Percentiles rank a stretch among this genome's conserved stretches.
Conservation (phyloP, 2,329 filamentous ascomycete genomes). For the Aureobasidium namibiae region DNA sequence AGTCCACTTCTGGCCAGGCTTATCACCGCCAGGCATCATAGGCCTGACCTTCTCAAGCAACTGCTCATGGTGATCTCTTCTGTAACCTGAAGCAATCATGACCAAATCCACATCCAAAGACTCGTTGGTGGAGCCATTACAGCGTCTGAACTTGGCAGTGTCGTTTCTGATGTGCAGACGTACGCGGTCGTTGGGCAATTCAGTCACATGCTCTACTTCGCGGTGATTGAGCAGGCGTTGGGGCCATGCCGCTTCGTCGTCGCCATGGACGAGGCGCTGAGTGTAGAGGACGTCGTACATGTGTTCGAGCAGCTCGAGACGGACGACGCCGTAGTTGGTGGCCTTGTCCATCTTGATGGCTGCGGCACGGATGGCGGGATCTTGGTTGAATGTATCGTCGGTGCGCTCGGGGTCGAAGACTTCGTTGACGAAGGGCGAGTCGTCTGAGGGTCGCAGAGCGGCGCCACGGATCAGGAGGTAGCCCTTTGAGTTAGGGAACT, state of each 20-base stretch:
- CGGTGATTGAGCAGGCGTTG: constrained; percentile 69
- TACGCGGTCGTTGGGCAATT: constrained; percentile 41
- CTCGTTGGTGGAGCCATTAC: constrained; percentile 42
- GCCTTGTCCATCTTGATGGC: constrained; percentile 62
- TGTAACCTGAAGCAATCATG: constrained; percentile 82
- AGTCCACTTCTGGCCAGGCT: constrained; percentile 46
- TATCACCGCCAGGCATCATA: constrained; percentile 53
- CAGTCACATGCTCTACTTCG: constrained; percentile 55
- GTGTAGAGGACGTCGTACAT: constrained; percentile 84
- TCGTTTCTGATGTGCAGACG: constrained; percentile 52
- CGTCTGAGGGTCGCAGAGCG: constrained; percentile 82
- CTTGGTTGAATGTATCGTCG: constrained; percentile 64
- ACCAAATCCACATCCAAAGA: constrained; percentile 68
- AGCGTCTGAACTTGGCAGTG: constrained; percentile 35
- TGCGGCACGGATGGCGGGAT: constrained; percentile 52
- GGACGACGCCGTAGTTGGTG: constrained; percentile 93
- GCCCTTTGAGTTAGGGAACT: constrained; percentile 76
- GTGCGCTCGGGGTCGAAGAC: constrained; percentile 88
- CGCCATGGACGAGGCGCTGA: constrained; percentile 62
- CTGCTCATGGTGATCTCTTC: constrained; percentile 66
- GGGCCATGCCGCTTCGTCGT: constrained; percentile 67
- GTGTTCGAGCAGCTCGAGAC: constrained; percentile 79
- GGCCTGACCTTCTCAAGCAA: constrained; percentile 59
- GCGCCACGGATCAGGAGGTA: constrained; percentile 72
- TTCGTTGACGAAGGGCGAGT: constrained; percentile 94